Base-by-base conservation (phyloP, 2,329 filamentous ascomycete species). In the Diaporthe velutina region DNA sequence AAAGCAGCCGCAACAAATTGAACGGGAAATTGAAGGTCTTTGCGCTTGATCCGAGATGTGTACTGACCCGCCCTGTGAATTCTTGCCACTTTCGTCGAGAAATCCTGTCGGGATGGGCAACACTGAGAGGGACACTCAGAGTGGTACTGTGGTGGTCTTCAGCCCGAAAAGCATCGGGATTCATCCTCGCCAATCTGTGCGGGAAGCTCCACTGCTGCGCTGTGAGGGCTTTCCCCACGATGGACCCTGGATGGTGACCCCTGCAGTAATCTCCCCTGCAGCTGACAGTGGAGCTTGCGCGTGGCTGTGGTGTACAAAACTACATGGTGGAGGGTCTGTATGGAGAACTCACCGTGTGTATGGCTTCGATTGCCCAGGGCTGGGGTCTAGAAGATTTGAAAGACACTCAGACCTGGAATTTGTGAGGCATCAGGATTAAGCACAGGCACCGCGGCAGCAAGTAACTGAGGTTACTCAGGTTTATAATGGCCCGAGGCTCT, bases 151-250 rank as follows among this genome's bases (percentile, higher is more conserved):
- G 15, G 33, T 50, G 30, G 70, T 50, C 50, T 72, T 40, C 57
- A 72, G 38, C 50, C 71, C 71, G 71, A 74, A 75, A 71, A 58
- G 42, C 71, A 74, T 75, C 74, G 74, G 66, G 67, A 67, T 75
- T 73, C 71, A 68, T 45, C 52, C 67, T 75, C 25, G 71, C 64
- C 45, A 73, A 75, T 73, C 73, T 75, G 61, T 66, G 50, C 52
- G 54, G 74, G 54, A 30, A 35, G 71, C 45, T 73, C 73, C 67
- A 70, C 73, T 55, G 73, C 35, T 60, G 70, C 70, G 45, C 45
- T 50, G 48, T 68, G 55, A 45, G 60, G 60, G 74, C 70, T 61
- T 73, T 74, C 72, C 72, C 72, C 71, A 67, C 71, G 71, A 75
- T 75, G 38, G n/a, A 74, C 57, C 71, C 74, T 70, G 67, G 74